These are phyloP conservation scores for Monosporozyma solicola DNA, from an alignment of 805 yeast species.

Conservation along the genomic window DNA sequence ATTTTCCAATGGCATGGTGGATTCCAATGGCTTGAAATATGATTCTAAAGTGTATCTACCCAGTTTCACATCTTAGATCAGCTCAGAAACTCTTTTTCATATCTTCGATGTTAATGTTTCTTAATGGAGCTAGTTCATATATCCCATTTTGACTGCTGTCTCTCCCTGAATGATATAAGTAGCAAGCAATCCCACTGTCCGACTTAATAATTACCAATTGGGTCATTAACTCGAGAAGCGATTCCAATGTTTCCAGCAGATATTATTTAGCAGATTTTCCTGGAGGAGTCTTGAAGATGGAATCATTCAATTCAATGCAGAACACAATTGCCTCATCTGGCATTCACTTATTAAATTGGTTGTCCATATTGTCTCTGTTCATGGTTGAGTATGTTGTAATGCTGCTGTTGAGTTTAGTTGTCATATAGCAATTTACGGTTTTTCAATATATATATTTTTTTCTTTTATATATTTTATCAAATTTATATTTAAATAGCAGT, in stretches of 20 bases:
- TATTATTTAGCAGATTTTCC: constrained; percentile 30
- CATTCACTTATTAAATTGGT: constrained; percentile 26
- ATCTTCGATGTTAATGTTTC: constrained; percentile 45
- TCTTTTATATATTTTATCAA: no score
- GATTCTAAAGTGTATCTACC: constrained; percentile 20
- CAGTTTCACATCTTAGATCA: constrained; percentile 36
- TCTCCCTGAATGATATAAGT: constrained; percentile 43
- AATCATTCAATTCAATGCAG: constrained; percentile 47
- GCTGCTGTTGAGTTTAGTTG: no score
- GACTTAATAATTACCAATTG: constrained; percentile 58
- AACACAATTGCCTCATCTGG: constrained; percentile 58
- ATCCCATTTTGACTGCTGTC: constrained; percentile 37
- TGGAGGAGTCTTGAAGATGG: constrained; percentile 34
- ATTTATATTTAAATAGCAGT: no score
- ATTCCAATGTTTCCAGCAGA: constrained; percentile 43
- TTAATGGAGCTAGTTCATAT: constrained; percentile 41
- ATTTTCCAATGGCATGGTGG: constrained; percentile 29
- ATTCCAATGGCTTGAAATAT: constrained; percentile 21
- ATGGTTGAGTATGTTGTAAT: no score
- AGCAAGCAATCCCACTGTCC: constrained; percentile 66
- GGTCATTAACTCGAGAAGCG: constrained; percentile 53
- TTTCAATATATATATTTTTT: no score
- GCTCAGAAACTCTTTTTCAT: constrained; percentile 48
- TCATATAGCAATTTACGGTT: no score
- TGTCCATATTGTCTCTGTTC: no score